These are phyloP conservation scores for Lentinula sp. DNA, from an alignment of 768 basidiomycete species.

Conservation along the genomic window DNA sequence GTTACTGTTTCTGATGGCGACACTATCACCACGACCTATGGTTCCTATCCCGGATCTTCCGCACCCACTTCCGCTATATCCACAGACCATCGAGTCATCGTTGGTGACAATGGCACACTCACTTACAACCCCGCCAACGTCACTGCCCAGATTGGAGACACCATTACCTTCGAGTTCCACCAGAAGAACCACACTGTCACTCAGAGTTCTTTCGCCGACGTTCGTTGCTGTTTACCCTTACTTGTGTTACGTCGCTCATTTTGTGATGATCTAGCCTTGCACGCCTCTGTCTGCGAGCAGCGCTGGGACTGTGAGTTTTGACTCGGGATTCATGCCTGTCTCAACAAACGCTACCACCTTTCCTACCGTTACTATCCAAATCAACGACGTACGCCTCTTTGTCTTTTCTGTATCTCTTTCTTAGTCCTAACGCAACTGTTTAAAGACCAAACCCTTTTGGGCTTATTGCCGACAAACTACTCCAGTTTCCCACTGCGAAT, in stretches of 20 bases:
- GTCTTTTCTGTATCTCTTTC: not conserved
- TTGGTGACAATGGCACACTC: conserved; percentile 28
- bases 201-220: conserved; percentile 27
- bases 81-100: conserved; percentile 33
- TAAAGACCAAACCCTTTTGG: conserved; percentile 49
- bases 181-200: conserved; percentile 45
- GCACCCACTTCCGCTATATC: conserved; percentile 17
- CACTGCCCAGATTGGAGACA: conserved; percentile 40
- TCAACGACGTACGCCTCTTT: conserved; percentile 42
- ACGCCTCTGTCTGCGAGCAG: conserved; percentile 36
- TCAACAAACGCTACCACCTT: conserved; percentile 32
- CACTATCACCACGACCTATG: conserved; percentile 22
- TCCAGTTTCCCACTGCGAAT: conserved; percentile 35
- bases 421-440: conserved; percentile 2
- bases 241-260: not conserved
- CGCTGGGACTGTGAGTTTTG: conserved; percentile 35
- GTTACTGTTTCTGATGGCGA: conserved; percentile 20
- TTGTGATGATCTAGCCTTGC: conserved; percentile 24
- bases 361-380: conserved; percentile 45
- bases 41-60: conserved; percentile 16
- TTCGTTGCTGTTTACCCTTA: conserved; percentile 8
- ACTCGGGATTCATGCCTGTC: conserved; percentile 49
- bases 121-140: conserved; percentile 39
- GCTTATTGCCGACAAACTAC: conserved; percentile 42
- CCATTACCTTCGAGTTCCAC: conserved; percentile 41